Base-by-base conservation (phyloP, 1,139 yeast genomes). In the Debaryomyces robertsiae region DNA sequence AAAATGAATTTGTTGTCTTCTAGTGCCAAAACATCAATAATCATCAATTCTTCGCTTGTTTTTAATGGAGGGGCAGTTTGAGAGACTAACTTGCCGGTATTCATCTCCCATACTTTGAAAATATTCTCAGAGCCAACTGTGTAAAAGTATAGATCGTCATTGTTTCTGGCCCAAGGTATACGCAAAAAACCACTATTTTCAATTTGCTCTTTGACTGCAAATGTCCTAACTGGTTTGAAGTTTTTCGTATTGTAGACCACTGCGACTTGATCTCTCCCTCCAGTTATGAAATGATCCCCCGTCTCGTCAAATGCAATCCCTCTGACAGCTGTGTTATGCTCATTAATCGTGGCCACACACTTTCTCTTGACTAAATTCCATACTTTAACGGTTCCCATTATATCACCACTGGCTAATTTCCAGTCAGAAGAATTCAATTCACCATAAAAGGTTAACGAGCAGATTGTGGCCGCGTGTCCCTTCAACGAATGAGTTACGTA, bases 381-480 rank as follows among this genome's bases (percentile, higher is more conserved):
- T 2, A 93, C 75, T 53, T 90, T 84, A 19, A 87, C 83, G 9
- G 79, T 73, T 45, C 97, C 98, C 72, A 83, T 87, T 23, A 93
- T 85, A 59, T 88, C 95, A 52, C 96, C 97, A 53, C 89, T 79
- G 11, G 89, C 86, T 45, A 93, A 71, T 53, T 73, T 74, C 98
- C 98, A 93, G 42, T 79, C 74, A 9, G 77, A 67, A 3, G 84
- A 73, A 49, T 86, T 83, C 38, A 81, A 68, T 43, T 82, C 84
- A 16, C 95, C 96, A 58, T 77, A 74, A 60, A 93, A 89, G 25
- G 71, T 66, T 42, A 93, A 64, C 3, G 95, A 81, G 43, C 96
- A 85, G 32, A 93, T 76, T 5, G 95, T 86, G n/a, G 95, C 84
- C 15, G 96, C 96, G 61, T 94, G 99, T 0, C 98, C 98, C 59